Base-by-base conservation (phyloP, 176 grass and related monocot genomes). In the Aegilops bicornis region DNA sequence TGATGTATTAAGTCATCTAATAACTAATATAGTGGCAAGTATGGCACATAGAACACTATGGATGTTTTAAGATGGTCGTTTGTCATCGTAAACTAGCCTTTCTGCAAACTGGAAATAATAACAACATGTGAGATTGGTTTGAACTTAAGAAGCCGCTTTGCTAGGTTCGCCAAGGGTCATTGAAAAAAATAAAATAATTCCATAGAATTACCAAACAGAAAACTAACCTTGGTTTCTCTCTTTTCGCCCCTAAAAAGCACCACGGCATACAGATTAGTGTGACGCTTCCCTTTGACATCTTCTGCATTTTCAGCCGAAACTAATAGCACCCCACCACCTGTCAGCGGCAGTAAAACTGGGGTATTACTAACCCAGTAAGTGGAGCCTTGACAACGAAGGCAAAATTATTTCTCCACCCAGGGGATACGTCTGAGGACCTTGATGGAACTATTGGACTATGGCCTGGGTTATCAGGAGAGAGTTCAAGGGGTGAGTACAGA, bases 271-370 rank as follows among this genome's bases (percentile, higher is more conserved):
- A 93, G 93, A 82, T 98, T 95, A 24, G 83, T 98, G 43, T 98
- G 91, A 25, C 73, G 85, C 84, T 94, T 98, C 82, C 96, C 96
- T 92, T 98, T 93, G 0, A 98, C 90, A 64, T 94, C 90, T 74
- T 96, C 87, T 82, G 93, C 96, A 48, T 87, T 84, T 72, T 98
- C 96, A 45, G 96, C 48, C 19, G 86, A 88, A 77, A 98, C 90
- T 66, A 88, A 73, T 60, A 96, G 78, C 69, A 98, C 40, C 42
- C 96, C 96, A 29, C 92, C 92, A 80, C 67, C 68, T n/a, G n/a
- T n/a, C n/a, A n/a, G n/a, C n/a, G n/a, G n/a, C n/a, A n/a, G n/a
- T n/a, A n/a, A n/a, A n/a, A n/a, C n/a, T n/a, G n/a, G n/a, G n/a
- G n/a, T n/a, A n/a, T n/a, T n/a, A n/a, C n/a, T n/a, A n/a, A n/a